Percentiles rank a stretch among this genome's conserved stretches.
phyloP scores from a whole-genome alignment of 1,139 yeast genomes.

The Nakaseomyces glabratus region DNA sequence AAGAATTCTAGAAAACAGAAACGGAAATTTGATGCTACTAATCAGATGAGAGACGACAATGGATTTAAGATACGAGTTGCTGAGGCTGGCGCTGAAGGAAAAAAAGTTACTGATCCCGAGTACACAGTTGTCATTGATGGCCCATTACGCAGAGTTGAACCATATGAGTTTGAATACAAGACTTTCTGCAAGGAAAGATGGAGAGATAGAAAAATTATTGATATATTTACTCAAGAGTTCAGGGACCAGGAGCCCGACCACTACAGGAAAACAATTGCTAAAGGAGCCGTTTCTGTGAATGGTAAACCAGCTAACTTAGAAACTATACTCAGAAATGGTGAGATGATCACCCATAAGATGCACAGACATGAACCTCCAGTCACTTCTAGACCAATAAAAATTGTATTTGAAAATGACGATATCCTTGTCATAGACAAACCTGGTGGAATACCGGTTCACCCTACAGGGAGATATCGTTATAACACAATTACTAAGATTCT shows the following conservation, averaged over 20 bases:
- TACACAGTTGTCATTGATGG: constrained; percentile 40
- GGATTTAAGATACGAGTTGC: constrained; percentile 29
- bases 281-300: constrained; percentile 70
- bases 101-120: constrained; percentile 30
- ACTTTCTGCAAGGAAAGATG: constrained; percentile 90
- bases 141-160: constrained; percentile 61
- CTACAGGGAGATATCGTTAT: constrained; percentile 85
- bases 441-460: constrained; percentile 92
- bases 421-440: constrained; percentile 88
- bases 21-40: constrained; percentile 34
- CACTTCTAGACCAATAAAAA: constrained; percentile 55
- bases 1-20: constrained; percentile 37
- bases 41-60: constrained; percentile 21
- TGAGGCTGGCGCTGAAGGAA: constrained; percentile 32
- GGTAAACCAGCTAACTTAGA: constrained; percentile 55
- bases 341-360: constrained; percentile 67
- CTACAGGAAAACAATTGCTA: constrained; percentile 57
- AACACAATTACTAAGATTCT: constrained; percentile 81
- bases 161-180: constrained; percentile 80
- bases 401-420: constrained; percentile 72
- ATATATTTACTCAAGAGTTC: constrained; percentile 75
- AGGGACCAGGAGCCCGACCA: constrained; percentile 67
- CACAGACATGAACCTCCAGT: constrained; percentile 94
- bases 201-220: constrained; percentile 72
- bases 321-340: constrained; percentile 70